Evolutionary conservation across 495 filamentous ascomycete genomes (phyloP), one percentile per base, ranked within the genome.

Genomic region (Trichoderma reesei): DNA sequence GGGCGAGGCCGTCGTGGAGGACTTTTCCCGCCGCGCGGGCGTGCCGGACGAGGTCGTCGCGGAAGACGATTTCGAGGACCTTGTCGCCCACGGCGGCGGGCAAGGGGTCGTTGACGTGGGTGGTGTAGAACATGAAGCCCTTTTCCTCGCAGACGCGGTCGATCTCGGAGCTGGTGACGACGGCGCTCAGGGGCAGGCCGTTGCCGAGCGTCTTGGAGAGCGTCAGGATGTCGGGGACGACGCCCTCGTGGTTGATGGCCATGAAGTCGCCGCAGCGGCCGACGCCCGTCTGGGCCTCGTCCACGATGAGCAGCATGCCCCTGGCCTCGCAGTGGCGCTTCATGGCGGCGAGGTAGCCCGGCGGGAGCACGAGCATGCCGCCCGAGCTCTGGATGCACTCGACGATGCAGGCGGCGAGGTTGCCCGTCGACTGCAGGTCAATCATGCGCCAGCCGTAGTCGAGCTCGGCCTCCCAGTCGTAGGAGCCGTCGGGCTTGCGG

Each of bases 391-490:
- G 74, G 33, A 84, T 82, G n/a, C 76, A 79, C 67, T 84, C 81
- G 33, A 84, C 72, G 60, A 85, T 80, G 48, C 80, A 78, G 1
- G 81, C 82, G 10, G 82, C 82, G 2, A 85, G 75, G 0, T 81
- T 83, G 3, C 83, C 83, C 37, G 74, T 75, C n/a, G 75, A 79
- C 62, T 79, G 77, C 4, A 72, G 70, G 64, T 84, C 82, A 10
- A 85, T 73, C 68, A 84, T 69, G 16, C 70, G 70, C 76, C 80
- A 84, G 4, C 77, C 80, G 61, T 78, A 84, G 1, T 83, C 78
- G 56, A 86, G 69, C 67, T 86, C 82, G 0, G 79, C 69, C 60
- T 81, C 74, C 83, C 82, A 86, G 68, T 85, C 83, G 48, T 86
- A 82, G 0, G 75, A 75, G 1, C 82, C 79, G 63, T 83, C 78